Conservation (phyloP, 768 basidiomycete genomes). For the Panellus pusillus region DNA sequence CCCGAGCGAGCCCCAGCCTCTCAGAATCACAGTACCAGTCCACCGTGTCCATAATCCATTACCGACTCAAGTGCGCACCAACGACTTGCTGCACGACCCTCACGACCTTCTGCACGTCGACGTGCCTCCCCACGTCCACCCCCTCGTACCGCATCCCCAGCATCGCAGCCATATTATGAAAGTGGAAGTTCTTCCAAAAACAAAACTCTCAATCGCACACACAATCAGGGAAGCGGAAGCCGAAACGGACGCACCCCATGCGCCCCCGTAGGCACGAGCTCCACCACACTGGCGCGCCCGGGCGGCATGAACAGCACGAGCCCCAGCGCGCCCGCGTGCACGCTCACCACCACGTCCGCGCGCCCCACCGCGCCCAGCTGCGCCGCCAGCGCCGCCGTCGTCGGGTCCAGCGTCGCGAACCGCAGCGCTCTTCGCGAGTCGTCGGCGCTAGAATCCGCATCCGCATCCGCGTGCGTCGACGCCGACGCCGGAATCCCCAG, state of each 20-base stretch:
- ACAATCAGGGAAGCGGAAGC: too few species aligned
- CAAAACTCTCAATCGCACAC: too few species aligned
- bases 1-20: too few species aligned
- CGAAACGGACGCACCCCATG: too few species aligned
- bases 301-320: constrained; percentile 21
- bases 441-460: too few species aligned
- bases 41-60: background rate
- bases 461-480: too few species aligned
- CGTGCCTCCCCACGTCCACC: constrained; percentile 8
- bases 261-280: constrained; percentile 10
- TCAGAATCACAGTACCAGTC: too few species aligned
- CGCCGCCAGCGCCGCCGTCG: constrained; percentile 16
- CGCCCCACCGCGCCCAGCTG: constrained; percentile 19
- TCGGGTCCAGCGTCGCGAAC: constrained; percentile 21
- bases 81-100: constrained; percentile 6
- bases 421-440: constrained; percentile 18
- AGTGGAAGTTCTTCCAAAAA: too few species aligned
- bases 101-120: constrained; percentile 17
- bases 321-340: constrained; percentile 22
- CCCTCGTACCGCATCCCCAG: constrained; percentile 18
- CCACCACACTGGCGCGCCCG: constrained; percentile 19
- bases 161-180: constrained; percentile 23
- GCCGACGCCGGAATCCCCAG: too few species aligned
- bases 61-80: background rate
- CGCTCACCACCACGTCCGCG: constrained; percentile 21